A percentile compares a stretch with the other conserved stretches of the same genome.
Evolutionary conservation across 345 rosid species (phyloP).

Genomic region (Eucalyptus curtisii): DNA sequence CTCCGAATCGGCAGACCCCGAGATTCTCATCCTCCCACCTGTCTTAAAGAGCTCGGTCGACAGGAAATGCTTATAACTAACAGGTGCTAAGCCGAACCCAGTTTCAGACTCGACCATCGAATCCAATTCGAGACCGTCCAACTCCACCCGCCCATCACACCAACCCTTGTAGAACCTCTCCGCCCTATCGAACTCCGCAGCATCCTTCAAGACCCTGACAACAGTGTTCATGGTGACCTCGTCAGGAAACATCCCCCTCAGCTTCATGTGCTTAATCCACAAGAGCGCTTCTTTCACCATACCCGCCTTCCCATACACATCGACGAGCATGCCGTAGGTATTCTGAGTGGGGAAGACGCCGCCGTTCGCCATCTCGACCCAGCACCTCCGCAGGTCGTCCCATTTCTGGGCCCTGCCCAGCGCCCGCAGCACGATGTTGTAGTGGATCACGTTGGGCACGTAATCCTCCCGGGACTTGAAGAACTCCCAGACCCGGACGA

Average conservation of each 20-base stretch:
- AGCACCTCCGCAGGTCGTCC: slow-evolving; percentile 73
- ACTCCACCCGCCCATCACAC: slow-evolving; percentile 49
- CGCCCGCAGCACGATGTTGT: slow-evolving; percentile 66
- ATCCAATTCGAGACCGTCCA: slow-evolving; percentile 66
- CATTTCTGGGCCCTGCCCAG: slow-evolving; percentile 77
- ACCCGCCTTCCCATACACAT: slow-evolving; percentile 86
- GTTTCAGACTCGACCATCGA: slow-evolving; percentile 17
- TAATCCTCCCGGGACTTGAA: slow-evolving; percentile 56
- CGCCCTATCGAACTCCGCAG: slow-evolving; percentile 58
- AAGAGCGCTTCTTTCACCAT: slow-evolving; percentile 66
- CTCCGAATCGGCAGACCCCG: slow-evolving; percentile 10
- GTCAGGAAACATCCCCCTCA: slow-evolving; percentile 63
- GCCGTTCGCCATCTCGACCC: slow-evolving; percentile 77
- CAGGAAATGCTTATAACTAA: slow-evolving; percentile 66
- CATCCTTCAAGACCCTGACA: slow-evolving; percentile 67
- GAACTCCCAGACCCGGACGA: slow-evolving; percentile 55
- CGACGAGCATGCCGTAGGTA: slow-evolving; percentile 82
- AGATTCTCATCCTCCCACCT: slow-evolving; percentile 42
- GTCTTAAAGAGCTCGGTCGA: slow-evolving; percentile 72
- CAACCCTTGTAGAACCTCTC: slow-evolving; percentile 70
- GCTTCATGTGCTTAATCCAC: slow-evolving; percentile 86
- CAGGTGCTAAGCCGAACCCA: slow-evolving; percentile 25
- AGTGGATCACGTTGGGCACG: slow-evolving; percentile 69
- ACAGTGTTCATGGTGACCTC: slow-evolving; percentile 80
- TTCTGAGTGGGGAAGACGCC: slow-evolving; percentile 64